Percentiles rank a stretch among this genome's conserved stretches.
Conservation (phyloP, 192 early-diverging fungal genomes). For the Gryganskiella cystojenkinii region DNA sequence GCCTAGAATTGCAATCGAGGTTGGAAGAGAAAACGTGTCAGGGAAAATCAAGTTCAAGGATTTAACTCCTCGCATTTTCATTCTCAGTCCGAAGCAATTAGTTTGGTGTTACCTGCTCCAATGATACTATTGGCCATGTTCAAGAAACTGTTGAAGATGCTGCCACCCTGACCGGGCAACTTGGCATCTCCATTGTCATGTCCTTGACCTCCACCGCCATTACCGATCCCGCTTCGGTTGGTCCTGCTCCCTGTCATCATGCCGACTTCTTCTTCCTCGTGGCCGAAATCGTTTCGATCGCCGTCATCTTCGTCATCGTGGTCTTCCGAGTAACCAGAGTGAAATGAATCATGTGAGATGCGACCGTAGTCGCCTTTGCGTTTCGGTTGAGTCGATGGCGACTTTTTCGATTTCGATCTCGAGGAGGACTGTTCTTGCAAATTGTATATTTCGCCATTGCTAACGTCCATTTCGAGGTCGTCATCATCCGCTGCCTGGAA, state of each 20-base stretch:
- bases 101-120: conserved; percentile 79
- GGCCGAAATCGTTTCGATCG: conserved; percentile 20
- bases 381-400: conserved; percentile 15
- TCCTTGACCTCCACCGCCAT: conserved; percentile 15
- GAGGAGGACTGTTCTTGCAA: no score
- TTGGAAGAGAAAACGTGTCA: no score
- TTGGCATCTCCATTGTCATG: conserved; percentile 23
- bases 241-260: conserved; percentile 50
- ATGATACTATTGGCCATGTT: conserved; percentile 96
- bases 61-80: no score
- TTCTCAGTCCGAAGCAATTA: not conserved
- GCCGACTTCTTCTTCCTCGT: conserved; percentile 43
- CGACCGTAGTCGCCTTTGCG: conserved; percentile 36
- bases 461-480: conserved; percentile 32
- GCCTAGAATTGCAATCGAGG: conserved; percentile 8
- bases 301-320: conserved; percentile 28
- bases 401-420: no score
- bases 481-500: not conserved
- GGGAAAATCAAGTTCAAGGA: not conserved
- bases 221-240: conserved; percentile 49
- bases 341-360: conserved; percentile 48
- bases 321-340: conserved; percentile 15
- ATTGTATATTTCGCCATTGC: no score
- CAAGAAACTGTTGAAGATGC: conserved; percentile 69
- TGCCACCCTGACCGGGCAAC: conserved; percentile 64